A percentile compares a stretch with the other conserved stretches of the same genome.
Conservation (phyloP, 331 rosid species). For the Arachis monticola region DNA sequence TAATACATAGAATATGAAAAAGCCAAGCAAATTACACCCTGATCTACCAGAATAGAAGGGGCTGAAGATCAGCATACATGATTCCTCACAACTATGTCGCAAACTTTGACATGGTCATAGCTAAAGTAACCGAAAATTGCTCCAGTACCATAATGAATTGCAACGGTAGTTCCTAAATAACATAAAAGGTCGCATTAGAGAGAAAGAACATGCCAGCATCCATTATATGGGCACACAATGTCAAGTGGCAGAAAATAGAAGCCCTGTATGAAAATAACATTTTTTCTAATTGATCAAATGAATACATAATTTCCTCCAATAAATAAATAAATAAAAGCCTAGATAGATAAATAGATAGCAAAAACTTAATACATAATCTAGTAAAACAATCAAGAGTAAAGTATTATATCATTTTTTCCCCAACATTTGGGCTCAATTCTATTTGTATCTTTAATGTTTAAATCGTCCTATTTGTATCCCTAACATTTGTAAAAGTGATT, state of each 20-base stretch:
- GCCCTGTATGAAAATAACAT: background rate
- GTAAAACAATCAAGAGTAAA: background rate
- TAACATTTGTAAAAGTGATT: too few species aligned
- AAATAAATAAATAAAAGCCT: too few species aligned
- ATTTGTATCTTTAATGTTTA: too few species aligned
- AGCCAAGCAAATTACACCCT: background rate
- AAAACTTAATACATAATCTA: conserved; percentile 3
- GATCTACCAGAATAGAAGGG: background rate
- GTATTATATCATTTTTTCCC: too few species aligned
- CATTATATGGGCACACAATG: background rate
- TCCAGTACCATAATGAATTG: conserved; percentile 81
- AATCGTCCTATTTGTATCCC: too few species aligned
- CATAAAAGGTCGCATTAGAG: background rate
- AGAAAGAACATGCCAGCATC: conserved; percentile 4
- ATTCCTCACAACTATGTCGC: conserved; percentile 60
- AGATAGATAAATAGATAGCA: background rate
- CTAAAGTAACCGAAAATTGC: conserved; percentile 85
- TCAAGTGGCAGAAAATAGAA: conserved; percentile 14
- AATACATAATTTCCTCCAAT: background rate
- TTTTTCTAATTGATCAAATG: background rate
- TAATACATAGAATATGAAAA: conserved; percentile 6
- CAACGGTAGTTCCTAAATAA: conserved; percentile 68
- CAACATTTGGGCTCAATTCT: too few species aligned
- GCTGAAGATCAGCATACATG: conserved; percentile 56
- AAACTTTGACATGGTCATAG: conserved; percentile 64